A percentile compares a stretch with the other conserved stretches of the same genome.
phyloP scores from a whole-genome alignment of 768 basidiomycete genomes.

The Agaricus sinodeliciosus region DNA sequence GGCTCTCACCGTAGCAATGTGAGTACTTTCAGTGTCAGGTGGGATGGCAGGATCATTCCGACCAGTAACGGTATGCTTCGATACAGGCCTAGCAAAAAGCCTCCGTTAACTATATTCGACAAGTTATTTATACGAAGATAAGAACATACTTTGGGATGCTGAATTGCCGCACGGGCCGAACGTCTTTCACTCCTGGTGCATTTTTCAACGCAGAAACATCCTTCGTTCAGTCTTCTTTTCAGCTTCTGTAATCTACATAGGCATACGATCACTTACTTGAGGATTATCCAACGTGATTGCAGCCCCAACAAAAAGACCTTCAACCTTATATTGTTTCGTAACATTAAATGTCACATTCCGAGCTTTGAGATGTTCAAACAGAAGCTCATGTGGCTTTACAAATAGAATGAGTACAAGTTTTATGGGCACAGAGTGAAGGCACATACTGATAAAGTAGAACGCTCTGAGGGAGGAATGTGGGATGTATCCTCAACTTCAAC shows the following conservation, averaged over 20 bases:
- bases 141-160: conserved; percentile 33
- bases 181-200: conserved; percentile 47
- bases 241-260: background rate
- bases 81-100: conserved; percentile 33
- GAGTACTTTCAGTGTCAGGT: conserved; percentile 42
- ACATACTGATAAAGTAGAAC: conserved; percentile 22
- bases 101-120: background rate
- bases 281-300: conserved; percentile 37
- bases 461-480: conserved; percentile 29
- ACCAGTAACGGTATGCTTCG: conserved; percentile 31
- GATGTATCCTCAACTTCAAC: conserved; percentile 44
- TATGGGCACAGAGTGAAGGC: conserved; percentile 15
- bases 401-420: background rate
- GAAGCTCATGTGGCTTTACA: conserved; percentile 38
- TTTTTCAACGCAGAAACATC: conserved; percentile 38
- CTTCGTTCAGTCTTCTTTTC: conserved; percentile 21
- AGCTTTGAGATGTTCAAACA: conserved; percentile 42
- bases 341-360: conserved; percentile 39
- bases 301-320: conserved; percentile 54
- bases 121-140: background rate
- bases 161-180: conserved; percentile 46
- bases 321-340: conserved; percentile 43
- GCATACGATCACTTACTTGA: conserved; percentile 15
- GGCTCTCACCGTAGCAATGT: conserved; percentile 41
- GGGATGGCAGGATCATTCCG: conserved; percentile 35